Conservation (phyloP, 257 asterid species). For the Capsicum baccatum region DNA sequence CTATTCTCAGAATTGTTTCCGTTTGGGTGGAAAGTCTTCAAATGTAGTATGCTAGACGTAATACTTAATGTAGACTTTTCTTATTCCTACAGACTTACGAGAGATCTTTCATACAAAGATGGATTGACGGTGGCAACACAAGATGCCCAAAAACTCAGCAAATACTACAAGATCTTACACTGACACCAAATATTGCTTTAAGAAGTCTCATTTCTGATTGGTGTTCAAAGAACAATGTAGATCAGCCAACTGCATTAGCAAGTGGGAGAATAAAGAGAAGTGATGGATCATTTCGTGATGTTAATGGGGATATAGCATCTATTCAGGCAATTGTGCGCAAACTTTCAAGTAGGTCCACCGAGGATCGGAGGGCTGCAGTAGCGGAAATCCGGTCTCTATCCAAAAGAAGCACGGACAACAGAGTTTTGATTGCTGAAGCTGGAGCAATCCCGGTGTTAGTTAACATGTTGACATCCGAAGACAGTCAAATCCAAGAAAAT, state of each 20-base stretch:
- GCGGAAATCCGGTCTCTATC: slow-evolving; percentile 85
- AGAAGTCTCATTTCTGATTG: slow-evolving; percentile 84
- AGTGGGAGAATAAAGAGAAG: slow-evolving; percentile 73
- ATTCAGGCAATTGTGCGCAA: slow-evolving; percentile 68
- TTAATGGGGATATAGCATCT: slow-evolving; percentile 68
- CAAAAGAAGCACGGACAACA: slow-evolving; percentile 87
- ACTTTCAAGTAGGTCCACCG: slow-evolving; percentile 67
- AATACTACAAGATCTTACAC: slow-evolving; percentile 76
- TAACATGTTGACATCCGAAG: slow-evolving; percentile 70
- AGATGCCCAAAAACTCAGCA: slow-evolving; percentile 98
- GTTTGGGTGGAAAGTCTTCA: slow-evolving; percentile 20
- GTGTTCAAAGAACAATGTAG: slow-evolving; percentile 69
- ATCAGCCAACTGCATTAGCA: slow-evolving; percentile 61
- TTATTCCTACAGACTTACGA: slow-evolving; percentile 76
- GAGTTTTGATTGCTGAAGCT: slow-evolving; percentile 87
- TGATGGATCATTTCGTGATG: slow-evolving; percentile 90
- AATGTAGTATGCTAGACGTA: background rate
- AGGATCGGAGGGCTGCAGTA: slow-evolving; percentile 72
- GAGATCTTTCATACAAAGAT: slow-evolving; percentile 91
- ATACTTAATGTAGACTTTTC: slow-evolving; percentile 3
- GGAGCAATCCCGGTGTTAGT: slow-evolving; percentile 91
- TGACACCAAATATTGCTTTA: slow-evolving; percentile 81
- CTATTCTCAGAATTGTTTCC: background rate
- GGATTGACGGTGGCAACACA: slow-evolving; percentile 93
- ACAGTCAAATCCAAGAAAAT: slow-evolving; percentile 72